Evolutionary conservation across 2,329 filamentous ascomycete species (phyloP), one percentile per base, ranked within the genome.

Genomic region (Aureobasidium lini): DNA sequence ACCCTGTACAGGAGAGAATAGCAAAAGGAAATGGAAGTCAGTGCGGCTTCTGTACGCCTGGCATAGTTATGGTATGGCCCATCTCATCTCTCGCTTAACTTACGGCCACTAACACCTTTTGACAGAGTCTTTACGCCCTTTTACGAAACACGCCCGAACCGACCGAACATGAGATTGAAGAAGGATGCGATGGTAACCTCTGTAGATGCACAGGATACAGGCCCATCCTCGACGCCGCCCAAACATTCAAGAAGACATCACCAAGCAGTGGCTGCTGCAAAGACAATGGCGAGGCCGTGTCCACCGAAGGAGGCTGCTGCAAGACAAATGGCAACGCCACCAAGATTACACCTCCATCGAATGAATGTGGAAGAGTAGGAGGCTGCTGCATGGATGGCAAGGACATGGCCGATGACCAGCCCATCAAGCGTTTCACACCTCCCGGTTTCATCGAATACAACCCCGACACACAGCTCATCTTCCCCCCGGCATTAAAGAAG

Each of bases 181-280:
- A 97, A 75, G 92, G 93, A 0, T 97, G 97, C 68, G 94, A 99
- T 72, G 94, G 94, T 0, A 99, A 99, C 65, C 76, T 97, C 31
- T 99, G 94, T 70, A 84, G 94, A 57, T 99, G 94, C 73, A 99
- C 94, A 0, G 94, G 94, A 5, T 99, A 99, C 70, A 80, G 92
- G 56, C 90, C 94, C 0, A 97, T 99, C 59, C 77, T 97, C 2
- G 93, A 97, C 71, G 93, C 93, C 6, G 94, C 94, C 2, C 90
- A 95, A 67, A 94, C 89, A 1, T 97, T 97, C 72, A 89, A 84
- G 66, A 76, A 78, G 31, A 78, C 81, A 32, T 78, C 75, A 32
- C 74, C 73, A 9, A 86, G 84, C 66, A 84, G 82, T 66, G 73
- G 81, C 7, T 57, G 54, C 23, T 57, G 54, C 13, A 57, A 43